Evolutionary conservation across 2,329 filamentous ascomycete genomes (phyloP), one percentile per base, ranked within the genome.

Genomic region (Zasmidium citrigriseum): DNA sequence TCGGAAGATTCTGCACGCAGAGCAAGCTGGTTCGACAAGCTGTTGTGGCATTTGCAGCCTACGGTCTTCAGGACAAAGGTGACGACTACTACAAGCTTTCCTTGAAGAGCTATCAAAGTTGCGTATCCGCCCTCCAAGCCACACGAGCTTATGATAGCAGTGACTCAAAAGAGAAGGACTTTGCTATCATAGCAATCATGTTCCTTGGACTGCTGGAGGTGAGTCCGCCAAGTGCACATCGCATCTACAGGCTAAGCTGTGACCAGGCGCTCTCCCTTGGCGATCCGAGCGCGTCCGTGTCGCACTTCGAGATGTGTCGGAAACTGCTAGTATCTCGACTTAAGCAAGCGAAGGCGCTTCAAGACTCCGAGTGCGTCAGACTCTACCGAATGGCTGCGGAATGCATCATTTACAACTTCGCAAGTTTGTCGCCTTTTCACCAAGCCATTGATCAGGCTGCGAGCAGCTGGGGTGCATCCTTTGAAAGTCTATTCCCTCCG

Each of bases 221-320:
- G 50, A 57, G 52, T 24, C n/a, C 34, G 34, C 34, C 34, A 10
- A 23, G n/a, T n/a, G n/a, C n/a, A n/a, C n/a, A n/a, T n/a, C n/a
- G n/a, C 44, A 49, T 18, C 23, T 46, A 18, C 25, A 47, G 52
- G 22, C 25, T 12, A 18, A 25, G 38, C 27, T n/a, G n/a, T n/a
- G n/a, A n/a, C n/a, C n/a, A 64, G 59, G 56, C 57, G 41, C 53
- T 64, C 5, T 55, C 50, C n/a, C 22, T 64, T 18, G 62, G 62
- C 16, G 50, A 58, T 41, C 52, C 62, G 3, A 62, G 54, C 14
- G 58, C 55, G 27, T 58, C 60, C 18, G 46, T 64, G 5, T 27
- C 49, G 5, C 60, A 62, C 46, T 64, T 64, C 29, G 58, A 62
- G 11, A 60, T 62, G 58, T 64, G 62, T 51, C 52, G 56, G 9